A percentile compares a stretch with the other conserved stretches of the same genome.
phyloP scores from a whole-genome alignment of 1,284 basidiomycete genomes.

The Apiotrichum laibachii region DNA sequence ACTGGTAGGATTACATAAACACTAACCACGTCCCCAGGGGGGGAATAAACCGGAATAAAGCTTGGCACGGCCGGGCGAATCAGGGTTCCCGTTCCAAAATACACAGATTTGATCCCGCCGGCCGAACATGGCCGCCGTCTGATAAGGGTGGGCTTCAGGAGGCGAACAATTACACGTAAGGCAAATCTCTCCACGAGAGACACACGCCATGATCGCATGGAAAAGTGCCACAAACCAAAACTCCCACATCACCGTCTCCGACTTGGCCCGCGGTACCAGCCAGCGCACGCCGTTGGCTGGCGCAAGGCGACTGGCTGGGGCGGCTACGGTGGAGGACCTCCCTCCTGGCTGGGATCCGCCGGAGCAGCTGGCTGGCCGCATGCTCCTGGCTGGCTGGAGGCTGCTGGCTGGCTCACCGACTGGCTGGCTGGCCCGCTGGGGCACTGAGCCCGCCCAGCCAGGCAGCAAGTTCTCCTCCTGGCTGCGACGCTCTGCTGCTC shows the following conservation, averaged over 20 bases:
- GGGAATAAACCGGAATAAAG: too few species aligned
- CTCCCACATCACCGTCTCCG: neutral
- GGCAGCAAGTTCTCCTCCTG: neutral
- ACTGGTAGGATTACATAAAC: too few species aligned
- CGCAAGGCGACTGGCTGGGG: constrained; percentile 1
- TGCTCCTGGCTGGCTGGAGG: neutral
- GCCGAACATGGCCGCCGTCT: too few species aligned
- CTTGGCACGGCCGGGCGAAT: too few species aligned
- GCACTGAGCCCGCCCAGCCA: neutral
- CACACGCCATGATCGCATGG: too few species aligned
- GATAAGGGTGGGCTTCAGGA: too few species aligned
- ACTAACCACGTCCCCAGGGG: too few species aligned
- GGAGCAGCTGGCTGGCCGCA: too few species aligned
- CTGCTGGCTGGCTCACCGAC: neutral
- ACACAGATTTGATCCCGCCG: too few species aligned
- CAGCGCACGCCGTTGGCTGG: neutral
- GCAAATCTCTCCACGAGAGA: too few species aligned
- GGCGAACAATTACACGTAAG: too few species aligned
- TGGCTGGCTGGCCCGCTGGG: neutral
- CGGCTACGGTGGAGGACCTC: neutral
- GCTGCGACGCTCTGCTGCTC: neutral
- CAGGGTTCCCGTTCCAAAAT: too few species aligned
- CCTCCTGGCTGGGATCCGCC: neutral
- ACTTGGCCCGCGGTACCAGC: neutral
- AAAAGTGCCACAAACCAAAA: neutral